Percentiles rank a stretch among this genome's conserved stretches.
These are phyloP conservation scores for Crassisporium funariophilum DNA, from an alignment of 768 basidiomycete species.

Conservation along the genomic window DNA sequence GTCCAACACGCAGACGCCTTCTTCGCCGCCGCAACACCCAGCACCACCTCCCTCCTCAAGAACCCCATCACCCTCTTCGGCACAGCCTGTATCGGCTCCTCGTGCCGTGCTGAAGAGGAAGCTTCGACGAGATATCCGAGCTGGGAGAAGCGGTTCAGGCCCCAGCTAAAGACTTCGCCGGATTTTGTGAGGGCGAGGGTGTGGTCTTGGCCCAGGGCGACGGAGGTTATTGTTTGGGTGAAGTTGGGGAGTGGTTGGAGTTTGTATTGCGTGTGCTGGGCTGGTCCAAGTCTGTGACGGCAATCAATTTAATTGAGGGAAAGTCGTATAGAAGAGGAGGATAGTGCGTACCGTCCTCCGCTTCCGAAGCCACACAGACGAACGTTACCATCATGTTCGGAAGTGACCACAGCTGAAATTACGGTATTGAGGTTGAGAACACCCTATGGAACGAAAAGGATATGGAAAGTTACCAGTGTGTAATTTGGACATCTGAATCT, in stretches of 20 bases:
- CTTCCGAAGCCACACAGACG: constrained; percentile 89
- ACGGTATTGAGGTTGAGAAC: constrained; percentile 24
- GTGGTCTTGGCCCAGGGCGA: constrained; percentile 94
- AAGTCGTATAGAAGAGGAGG: not conserved
- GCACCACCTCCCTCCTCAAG: constrained; percentile 76
- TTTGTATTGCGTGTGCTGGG: constrained; percentile 77
- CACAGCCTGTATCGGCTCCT: constrained; percentile 75
- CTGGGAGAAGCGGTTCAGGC: constrained; percentile 85
- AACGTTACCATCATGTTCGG: constrained; percentile 72
- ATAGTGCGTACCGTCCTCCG: constrained; percentile 68
- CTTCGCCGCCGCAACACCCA: constrained; percentile 85
- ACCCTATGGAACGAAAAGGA: not conserved
- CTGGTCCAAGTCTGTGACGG: constrained; percentile 68
- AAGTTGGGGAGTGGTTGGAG: constrained; percentile 64
- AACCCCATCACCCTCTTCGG: constrained; percentile 77
- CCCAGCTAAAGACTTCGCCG: constrained; percentile 91
- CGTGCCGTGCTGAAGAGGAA: constrained; percentile 42
- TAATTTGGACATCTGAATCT: constrained; percentile 82
- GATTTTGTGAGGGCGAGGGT: constrained; percentile 79
- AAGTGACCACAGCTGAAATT: constrained; percentile 59
- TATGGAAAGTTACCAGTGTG: constrained; percentile 64
- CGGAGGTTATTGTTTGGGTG: constrained; percentile 54
- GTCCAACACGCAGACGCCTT: constrained; percentile 92
- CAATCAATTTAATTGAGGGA: not conserved
- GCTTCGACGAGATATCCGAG: constrained; percentile 83